phyloP scores from a whole-genome alignment of 1,284 basidiomycete species.

The Naganishia liquefaciens region DNA sequence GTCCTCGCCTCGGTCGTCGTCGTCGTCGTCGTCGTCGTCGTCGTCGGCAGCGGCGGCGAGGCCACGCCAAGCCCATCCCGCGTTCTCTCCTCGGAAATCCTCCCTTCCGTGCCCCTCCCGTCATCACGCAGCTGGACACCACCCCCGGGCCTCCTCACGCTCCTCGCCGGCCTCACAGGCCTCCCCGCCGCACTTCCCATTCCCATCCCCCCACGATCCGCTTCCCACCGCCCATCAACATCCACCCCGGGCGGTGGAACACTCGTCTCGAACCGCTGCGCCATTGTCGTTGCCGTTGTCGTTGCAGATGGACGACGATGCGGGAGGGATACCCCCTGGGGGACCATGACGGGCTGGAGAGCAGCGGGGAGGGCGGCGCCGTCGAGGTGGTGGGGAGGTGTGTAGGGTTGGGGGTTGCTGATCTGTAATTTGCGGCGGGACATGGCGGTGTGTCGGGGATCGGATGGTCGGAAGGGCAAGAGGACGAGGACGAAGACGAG shows the following conservation, averaged over 20 bases:
- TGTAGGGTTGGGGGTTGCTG: constrained; percentile 32
- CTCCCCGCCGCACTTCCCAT: constrained; percentile 32
- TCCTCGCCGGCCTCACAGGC: constrained; percentile 32
- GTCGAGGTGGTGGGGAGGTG: background rate
- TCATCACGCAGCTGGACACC: too few relatives aligned
- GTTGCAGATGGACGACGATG: background rate
- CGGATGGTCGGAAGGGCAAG: background rate
- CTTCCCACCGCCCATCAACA: constrained; percentile 41
- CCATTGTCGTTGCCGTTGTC: background rate
- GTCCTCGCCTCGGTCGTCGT: too few relatives aligned
- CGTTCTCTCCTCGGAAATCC: too few relatives aligned
- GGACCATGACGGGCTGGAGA: constrained; percentile 12
- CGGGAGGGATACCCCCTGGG: background rate
- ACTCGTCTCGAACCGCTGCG: constrained; percentile 4
- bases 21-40: too few relatives aligned
- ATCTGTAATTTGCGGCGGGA: constrained; percentile 29
- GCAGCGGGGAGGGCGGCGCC: constrained; percentile 8
- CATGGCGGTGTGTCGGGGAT: background rate
- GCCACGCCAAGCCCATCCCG: too few relatives aligned
- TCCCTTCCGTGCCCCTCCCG: too few relatives aligned
- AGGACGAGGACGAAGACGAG: background rate
- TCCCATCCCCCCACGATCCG: constrained; percentile 44
- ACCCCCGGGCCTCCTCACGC: too few relatives aligned
- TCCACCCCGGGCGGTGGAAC: constrained; percentile 8
- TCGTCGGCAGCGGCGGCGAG: too few relatives aligned